Percentiles rank a stretch among this genome's conserved stretches.
Evolutionary conservation across 2,329 filamentous ascomycete species (phyloP).

Genomic region (Fusarium fracticaudum): DNA sequence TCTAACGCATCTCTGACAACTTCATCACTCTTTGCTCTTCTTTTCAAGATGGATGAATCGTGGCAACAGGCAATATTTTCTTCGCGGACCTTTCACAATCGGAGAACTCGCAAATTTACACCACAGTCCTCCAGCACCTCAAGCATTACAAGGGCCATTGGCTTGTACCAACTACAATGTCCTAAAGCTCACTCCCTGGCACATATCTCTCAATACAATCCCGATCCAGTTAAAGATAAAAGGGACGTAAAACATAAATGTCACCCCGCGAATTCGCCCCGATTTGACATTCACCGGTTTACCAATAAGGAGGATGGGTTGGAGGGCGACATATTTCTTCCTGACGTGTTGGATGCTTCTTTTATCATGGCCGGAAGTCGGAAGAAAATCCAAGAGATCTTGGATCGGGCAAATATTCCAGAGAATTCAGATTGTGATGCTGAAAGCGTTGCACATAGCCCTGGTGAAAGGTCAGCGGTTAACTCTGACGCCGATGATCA

Average conservation of each 20-base stretch:
- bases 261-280: background rate
- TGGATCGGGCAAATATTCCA: background rate
- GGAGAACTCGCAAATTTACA: background rate
- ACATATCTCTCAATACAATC: background rate
- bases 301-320: background rate
- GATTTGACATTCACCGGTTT: background rate
- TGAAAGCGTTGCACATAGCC: too few relatives aligned
- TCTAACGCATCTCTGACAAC: accelerated
- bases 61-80: background rate
- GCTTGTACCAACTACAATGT: conserved; percentile 9
- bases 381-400: background rate
- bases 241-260: background rate
- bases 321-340: background rate
- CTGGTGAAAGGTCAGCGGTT: background rate
- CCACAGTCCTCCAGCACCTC: background rate
- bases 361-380: conserved; percentile 11
- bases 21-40: accelerated
- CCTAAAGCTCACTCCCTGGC: background rate
- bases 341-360: background rate
- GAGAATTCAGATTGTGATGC: background rate
- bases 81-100: conserved; percentile 7
- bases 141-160: background rate
- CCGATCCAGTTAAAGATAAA: background rate
- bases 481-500: background rate
- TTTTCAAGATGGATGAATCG: background rate